Evolutionary conservation across 2,329 filamentous ascomycete genomes (phyloP).

Genomic region (Paecilomyces variotii): DNA sequence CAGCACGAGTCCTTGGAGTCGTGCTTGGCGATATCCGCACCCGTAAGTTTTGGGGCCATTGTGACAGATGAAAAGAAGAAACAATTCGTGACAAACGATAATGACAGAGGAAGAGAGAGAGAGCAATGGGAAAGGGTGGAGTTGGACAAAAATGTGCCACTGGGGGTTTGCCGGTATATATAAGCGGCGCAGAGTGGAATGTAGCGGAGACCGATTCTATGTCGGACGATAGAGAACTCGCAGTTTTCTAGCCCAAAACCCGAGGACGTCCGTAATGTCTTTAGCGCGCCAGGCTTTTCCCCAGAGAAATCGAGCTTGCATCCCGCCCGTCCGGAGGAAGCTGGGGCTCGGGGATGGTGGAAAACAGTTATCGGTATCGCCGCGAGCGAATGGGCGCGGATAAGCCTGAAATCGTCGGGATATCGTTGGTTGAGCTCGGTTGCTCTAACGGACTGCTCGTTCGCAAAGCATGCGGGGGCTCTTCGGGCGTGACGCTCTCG

Average conservation of each 20-base stretch:
- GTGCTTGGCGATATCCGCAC: slow-evolving; percentile 62
- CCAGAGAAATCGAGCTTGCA: neutral
- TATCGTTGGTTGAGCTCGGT: slow-evolving; percentile 2
- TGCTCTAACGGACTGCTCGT: neutral
- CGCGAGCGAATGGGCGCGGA: slow-evolving; percentile 6
- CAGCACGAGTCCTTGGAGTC: slow-evolving; percentile 77
- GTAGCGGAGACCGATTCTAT: neutral
- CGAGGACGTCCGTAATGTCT: neutral
- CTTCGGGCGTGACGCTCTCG: neutral
- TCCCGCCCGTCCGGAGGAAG: neutral
- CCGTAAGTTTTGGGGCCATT: slow-evolving; percentile 36
- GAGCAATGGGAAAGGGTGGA: neutral
- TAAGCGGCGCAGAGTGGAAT: neutral
- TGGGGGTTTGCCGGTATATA: neutral
- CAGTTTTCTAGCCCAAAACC: neutral
- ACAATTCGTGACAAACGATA: too few species aligned
- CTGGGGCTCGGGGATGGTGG: neutral
- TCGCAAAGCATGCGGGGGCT: neutral
- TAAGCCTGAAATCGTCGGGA: slow-evolving; percentile 5
- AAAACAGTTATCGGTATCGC: neutral
- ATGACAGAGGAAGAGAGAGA: slow-evolving; percentile 1
- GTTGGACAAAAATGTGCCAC: slow-evolving; percentile 1
- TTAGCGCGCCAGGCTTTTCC: neutral
- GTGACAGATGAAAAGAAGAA: neutral
- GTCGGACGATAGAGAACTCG: neutral